Conservation (phyloP, 129 eudicot genomes). For the Flaveria robusta region DNA sequence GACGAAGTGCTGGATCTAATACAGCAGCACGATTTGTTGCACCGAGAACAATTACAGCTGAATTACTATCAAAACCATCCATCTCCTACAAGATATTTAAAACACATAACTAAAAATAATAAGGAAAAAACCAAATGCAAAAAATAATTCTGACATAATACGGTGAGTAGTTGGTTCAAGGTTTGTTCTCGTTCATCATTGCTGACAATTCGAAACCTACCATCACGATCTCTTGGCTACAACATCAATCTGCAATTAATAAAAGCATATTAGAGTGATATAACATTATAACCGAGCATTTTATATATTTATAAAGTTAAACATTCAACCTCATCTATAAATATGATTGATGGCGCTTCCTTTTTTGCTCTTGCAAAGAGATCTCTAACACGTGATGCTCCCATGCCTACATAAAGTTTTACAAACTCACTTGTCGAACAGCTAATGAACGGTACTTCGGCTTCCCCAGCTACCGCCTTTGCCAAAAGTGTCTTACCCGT, state of each 20-base stretch:
- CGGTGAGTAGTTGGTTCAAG: constrained; percentile 88
- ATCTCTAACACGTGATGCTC: constrained; percentile 98
- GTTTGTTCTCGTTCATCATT: constrained; percentile 98
- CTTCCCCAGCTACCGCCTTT: constrained; percentile 99
- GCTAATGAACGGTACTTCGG: constrained; percentile 97
- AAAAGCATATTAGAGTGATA: not conserved
- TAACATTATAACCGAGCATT: not conserved
- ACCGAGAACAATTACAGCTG: constrained; percentile 98
- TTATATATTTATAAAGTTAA: not conserved
- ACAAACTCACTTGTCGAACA: constrained; percentile 99
- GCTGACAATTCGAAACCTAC: constrained; percentile 87
- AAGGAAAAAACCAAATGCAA: constrained; percentile 7
- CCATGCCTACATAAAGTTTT: constrained; percentile 98
- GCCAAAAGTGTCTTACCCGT: constrained; percentile 98
- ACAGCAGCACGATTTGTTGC: constrained; percentile 98
- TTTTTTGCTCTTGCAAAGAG: constrained; percentile 98
- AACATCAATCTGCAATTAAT: constrained; percentile 78
- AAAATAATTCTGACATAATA: constrained; percentile 35
- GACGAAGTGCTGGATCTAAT: constrained; percentile 96
- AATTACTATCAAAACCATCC: constrained; percentile 99
- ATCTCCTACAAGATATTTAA: constrained; percentile 72
- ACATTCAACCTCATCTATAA: constrained; percentile 83
- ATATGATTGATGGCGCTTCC: constrained; percentile 97
- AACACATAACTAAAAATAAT: constrained; percentile 1
- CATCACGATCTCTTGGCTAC: constrained; percentile 99